Evolutionary conservation across 2,329 filamentous ascomycete species (phyloP), one percentile per base, ranked within the genome.

Genomic region (Fusarium succisae): DNA sequence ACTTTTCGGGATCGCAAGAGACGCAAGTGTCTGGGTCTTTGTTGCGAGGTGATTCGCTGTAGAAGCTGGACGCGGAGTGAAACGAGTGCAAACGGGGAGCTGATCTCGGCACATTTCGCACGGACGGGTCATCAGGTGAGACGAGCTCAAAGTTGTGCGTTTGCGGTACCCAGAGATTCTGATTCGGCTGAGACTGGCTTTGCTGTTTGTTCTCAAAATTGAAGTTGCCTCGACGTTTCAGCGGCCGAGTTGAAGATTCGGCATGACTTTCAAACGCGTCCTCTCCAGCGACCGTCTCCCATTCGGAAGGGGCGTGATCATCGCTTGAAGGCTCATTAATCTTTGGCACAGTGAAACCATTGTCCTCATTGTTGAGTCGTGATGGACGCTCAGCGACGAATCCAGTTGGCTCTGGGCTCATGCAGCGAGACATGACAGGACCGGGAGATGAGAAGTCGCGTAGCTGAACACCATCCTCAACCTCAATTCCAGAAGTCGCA

Each of bases 251-350:
- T 28, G 73, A 47, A 47, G 63, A 38, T 50, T 72, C 51, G 35
- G 58, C 64, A 24, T 28, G 45, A 6, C 55, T 61, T 35, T 73
- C 72, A 57, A 63, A 68, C 28, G 78, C 79, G 17, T 81, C 79
- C 14, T 80, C 78, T 28, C 64, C 68, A 30, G 73, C 77, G 20
- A 80, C 69, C 1, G 79, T 81, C 55, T 81, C 80, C 80, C 79
- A 81, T 28, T 80, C 79, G 6, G 80, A 81, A 54, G 58, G 57
- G 9, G 70, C 66, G 41, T 72, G 72, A 24, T 80, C 77, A 22
- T 75, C 66, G 26, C 68, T 69, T 5, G 58, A 60, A 3, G 63
- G 55, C 9, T 54, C 61, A 28, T 63, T 65, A 15, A 41, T 30
- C 18, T 69, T 53, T 3, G 47, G 35, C 12, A 26, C 48, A 44